Evolutionary conservation across 768 basidiomycete species (phyloP).

Genomic region (Cantharellus cinnabarinus): DNA sequence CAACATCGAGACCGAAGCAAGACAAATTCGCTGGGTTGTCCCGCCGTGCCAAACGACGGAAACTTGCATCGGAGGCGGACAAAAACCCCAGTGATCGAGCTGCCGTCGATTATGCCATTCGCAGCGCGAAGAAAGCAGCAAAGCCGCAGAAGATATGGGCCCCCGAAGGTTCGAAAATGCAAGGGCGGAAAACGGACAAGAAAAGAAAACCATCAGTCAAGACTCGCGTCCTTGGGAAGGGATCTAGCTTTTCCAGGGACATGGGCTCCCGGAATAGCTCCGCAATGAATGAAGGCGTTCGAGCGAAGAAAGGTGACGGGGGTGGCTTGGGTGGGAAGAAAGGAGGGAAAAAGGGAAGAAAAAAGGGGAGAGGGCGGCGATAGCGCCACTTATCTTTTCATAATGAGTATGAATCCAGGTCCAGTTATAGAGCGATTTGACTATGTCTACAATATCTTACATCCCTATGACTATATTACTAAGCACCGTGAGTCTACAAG

Average conservation of each 20-base stretch:
- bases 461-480: too few species aligned
- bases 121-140: constrained; percentile 64
- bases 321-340: constrained; percentile 29
- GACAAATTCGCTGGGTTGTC: constrained; percentile 68
- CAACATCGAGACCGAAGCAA: constrained; percentile 26
- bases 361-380: not conserved
- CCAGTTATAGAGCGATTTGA: too few species aligned
- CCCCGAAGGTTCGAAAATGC: constrained; percentile 14
- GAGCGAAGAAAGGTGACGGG: constrained; percentile 39
- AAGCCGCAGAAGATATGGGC: constrained; percentile 53
- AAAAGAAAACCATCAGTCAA: constrained; percentile 6
- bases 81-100: constrained; percentile 34
- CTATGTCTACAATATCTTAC: too few species aligned
- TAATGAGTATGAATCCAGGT: not conserved
- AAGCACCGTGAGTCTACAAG: too few species aligned
- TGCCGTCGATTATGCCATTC: constrained; percentile 52
- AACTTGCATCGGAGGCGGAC: constrained; percentile 68
- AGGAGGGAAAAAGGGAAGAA: not conserved
- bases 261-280: constrained; percentile 23
- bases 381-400: not conserved
- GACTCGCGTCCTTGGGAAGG: not conserved
- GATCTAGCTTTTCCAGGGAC: constrained; percentile 34
- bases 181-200: constrained; percentile 15
- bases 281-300: constrained; percentile 31
- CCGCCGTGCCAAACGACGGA: constrained; percentile 72